A percentile compares a stretch with the other conserved stretches of the same genome.
These are phyloP conservation scores for Trametes versicolor DNA, from an alignment of 1,284 basidiomycete species.

Conservation along the genomic window DNA sequence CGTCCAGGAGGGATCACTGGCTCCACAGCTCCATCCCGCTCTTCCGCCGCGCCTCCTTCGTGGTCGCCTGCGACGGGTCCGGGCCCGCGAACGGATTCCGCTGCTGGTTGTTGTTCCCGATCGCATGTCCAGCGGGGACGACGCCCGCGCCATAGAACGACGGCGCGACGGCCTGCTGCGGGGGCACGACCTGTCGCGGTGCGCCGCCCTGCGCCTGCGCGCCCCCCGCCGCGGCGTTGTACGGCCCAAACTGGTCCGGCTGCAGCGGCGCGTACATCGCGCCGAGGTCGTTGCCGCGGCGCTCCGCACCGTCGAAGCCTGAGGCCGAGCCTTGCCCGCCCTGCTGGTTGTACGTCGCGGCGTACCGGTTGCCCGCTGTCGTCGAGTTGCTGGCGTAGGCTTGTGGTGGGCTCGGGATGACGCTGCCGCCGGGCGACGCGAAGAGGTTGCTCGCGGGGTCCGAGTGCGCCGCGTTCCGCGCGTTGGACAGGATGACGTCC, in stretches of 20 bases:
- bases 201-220: conserved; percentile 43
- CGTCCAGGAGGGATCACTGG: conserved; percentile 51
- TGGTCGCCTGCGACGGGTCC: conserved; percentile 51
- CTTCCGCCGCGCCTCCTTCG: conserved; percentile 68
- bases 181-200: conserved; percentile 56
- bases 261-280: conserved; percentile 81
- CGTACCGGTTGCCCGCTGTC: conserved; percentile 65
- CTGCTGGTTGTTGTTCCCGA: conserved; percentile 48
- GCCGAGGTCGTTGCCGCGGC: conserved; percentile 71
- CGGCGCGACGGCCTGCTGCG: conserved; percentile 59
- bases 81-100: conserved; percentile 67
- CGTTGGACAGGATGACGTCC: conserved; percentile 78
- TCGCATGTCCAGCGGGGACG: conserved; percentile 58
- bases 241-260: conserved; percentile 76
- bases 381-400: conserved; percentile 65
- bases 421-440: conserved; percentile 51
- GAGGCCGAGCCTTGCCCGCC: conserved; percentile 51
- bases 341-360: conserved; percentile 56
- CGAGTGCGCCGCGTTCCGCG: conserved; percentile 69
- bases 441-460: conserved; percentile 56
- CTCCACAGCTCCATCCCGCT: conserved; percentile 82
- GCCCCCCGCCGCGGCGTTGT: conserved; percentile 47
- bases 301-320: conserved; percentile 66
- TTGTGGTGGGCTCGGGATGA: conserved; percentile 78
- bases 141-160: conserved; percentile 77